Evolutionary conservation across 1,284 basidiomycete species (phyloP), one percentile per base, ranked within the genome.

Genomic region (Xerocomus nothofagi): DNA sequence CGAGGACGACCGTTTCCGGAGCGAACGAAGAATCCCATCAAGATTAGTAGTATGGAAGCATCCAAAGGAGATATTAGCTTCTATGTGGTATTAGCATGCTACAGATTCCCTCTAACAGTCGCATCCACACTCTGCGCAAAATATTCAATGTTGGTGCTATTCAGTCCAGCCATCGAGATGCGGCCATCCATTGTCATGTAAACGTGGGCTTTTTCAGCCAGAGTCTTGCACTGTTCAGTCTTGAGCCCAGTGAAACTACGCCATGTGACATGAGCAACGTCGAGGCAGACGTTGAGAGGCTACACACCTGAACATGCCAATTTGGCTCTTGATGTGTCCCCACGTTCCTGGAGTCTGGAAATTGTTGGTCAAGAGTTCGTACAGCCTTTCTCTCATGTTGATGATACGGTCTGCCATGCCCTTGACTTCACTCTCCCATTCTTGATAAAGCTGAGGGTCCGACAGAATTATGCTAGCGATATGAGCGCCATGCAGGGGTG

Each of bases 371-470:
- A 99, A 76, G 57, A 84, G 76, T 60, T 88, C 80, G 73, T 91
- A 93, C 48, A 99, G 74, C 58, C 78, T 82, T 60, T 91, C 84
- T 55, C 97, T 82, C 96, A 99, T 98, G 69, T 81, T 82, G 72
- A 98, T 98, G 71, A 99, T 99, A 47, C 97, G 81, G 61, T 93
- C 84, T 21, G 96, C 93, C 97, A 99, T 99, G 48, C 85, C 84
- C 76, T 93, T 93, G 60, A 95, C 92, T 71, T 96, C 92, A 40
- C 71, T 71, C 66, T 93, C 88, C 97, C 96, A 99, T 71, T 97
- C 82, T 32, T 75, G 64, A 71, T 93, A 94, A 44, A 98, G 79
- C 50, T 81, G 78, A n/a, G 78, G 72, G 58, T 87, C 80, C 57
- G 84, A 84, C 37, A 98, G 75, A 61, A 97, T 93, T 37, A 88